These are phyloP conservation scores for Paramecium pentaurelia DNA, from an alignment of 73 alveolate species.

Conservation along the genomic window DNA sequence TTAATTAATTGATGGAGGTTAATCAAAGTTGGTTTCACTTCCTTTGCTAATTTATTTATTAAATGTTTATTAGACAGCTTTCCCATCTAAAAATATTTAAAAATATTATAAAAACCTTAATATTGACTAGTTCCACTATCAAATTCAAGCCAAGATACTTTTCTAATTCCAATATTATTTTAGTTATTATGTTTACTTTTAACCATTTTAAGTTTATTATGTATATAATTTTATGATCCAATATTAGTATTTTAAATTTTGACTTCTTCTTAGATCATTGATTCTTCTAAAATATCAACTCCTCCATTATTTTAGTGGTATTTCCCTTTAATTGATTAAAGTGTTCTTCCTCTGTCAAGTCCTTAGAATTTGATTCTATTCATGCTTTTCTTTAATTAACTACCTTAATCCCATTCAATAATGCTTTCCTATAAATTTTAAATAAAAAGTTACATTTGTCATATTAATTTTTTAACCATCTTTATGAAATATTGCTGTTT, in stretches of 20 bases:
- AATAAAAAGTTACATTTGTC: background rate
- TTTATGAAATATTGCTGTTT: background rate
- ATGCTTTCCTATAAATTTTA: background rate
- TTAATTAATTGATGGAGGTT: background rate
- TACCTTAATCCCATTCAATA: conserved; percentile 1
- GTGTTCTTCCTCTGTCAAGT: background rate
- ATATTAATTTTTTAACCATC: background rate
- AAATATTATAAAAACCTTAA: background rate
- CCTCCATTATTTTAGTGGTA: background rate
- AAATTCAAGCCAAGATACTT: background rate
- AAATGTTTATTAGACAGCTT: background rate
- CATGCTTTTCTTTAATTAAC: background rate
- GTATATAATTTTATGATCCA: background rate
- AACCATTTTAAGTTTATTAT: background rate
- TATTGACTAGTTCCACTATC: background rate
- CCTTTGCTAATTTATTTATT: background rate
- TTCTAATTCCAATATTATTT: background rate
- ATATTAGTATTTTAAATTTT: background rate
- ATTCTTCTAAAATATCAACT: background rate
- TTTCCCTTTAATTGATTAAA: background rate
- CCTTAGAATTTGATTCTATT: background rate
- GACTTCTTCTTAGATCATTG: background rate
- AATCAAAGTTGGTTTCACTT: background rate
- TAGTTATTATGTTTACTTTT: background rate
- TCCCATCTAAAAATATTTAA: background rate